phyloP scores from a whole-genome alignment of 371 early-diverging fungal genomes.

The Thermomucor indicae-seudaticae region DNA sequence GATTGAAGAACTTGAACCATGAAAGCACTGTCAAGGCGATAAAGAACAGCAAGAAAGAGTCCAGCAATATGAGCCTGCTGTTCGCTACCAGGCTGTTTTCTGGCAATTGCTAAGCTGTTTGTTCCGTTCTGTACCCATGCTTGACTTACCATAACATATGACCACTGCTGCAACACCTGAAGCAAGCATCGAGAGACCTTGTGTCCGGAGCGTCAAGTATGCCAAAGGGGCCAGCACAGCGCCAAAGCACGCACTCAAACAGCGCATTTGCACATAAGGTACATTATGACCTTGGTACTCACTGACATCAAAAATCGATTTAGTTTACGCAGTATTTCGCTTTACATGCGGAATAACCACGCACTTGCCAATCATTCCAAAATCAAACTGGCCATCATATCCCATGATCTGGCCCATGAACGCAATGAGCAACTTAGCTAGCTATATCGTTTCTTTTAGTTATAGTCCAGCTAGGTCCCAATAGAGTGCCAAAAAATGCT shows the following conservation, averaged over 20 bases:
- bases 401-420: conserved; percentile 70
- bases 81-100: conserved; percentile 91
- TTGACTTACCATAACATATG: conserved; percentile 62
- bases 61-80: conserved; percentile 86
- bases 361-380: conserved; percentile 80
- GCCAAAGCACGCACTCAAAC: conserved; percentile 71
- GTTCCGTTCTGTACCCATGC: background rate
- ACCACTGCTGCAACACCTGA: conserved; percentile 66
- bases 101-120: conserved; percentile 11
- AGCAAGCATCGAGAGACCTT: conserved; percentile 67
- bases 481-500: conserved; percentile 1
- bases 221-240: conserved; percentile 73
- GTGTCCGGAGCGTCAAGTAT: conserved; percentile 75
- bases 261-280: conserved; percentile 84
- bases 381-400: conserved; percentile 86
- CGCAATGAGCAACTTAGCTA: conserved; percentile 95
- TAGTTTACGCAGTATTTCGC: background rate
- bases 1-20: conserved; percentile 76
- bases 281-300: conserved; percentile 52
- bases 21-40: conserved; percentile 67
- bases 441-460: conserved; percentile 10
- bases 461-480: no score
- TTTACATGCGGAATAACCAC: conserved; percentile 7
- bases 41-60: conserved; percentile 85
- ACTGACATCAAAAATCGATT: conserved; percentile 1